Evolutionary conservation across 768 basidiomycete species (phyloP).

Genomic region (Hygrophorus pudorinus): DNA sequence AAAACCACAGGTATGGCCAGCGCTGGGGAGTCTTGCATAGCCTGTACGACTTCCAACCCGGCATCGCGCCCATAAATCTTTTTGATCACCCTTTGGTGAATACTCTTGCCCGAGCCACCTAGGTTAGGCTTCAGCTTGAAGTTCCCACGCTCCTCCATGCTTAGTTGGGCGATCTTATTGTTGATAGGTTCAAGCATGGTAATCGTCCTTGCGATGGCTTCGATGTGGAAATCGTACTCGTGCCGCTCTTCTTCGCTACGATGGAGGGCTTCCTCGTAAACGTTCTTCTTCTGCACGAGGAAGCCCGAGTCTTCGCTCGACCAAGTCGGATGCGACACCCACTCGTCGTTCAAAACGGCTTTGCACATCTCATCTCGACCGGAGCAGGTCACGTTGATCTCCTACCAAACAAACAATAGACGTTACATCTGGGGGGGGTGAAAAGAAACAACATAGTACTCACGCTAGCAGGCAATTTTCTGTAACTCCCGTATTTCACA

Average conservation of each 20-base stretch:
- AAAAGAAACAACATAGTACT: constrained; percentile 20
- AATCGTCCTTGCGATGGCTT: constrained; percentile 89
- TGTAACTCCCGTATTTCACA: constrained; percentile 80
- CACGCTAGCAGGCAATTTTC: constrained; percentile 71
- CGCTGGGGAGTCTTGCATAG: constrained; percentile 89
- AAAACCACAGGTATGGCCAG: constrained; percentile 87
- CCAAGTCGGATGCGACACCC: constrained; percentile 97
- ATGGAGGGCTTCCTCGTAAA: constrained; percentile 93
- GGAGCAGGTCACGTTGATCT: constrained; percentile 79
- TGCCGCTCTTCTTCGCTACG: constrained; percentile 96
- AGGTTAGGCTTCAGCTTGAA: constrained; percentile 89
- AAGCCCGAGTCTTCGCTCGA: constrained; percentile 91
- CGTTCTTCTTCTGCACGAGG: constrained; percentile 85
- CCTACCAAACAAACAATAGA: constrained; percentile 34
- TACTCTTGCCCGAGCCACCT: constrained; percentile 76
- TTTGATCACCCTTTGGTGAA: constrained; percentile 90
- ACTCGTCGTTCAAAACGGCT: constrained; percentile 93
- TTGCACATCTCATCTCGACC: constrained; percentile 97
- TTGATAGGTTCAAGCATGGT: constrained; percentile 84
- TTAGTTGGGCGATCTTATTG: constrained; percentile 74
- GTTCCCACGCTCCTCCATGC: constrained; percentile 61
- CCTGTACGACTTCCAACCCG: constrained; percentile 70
- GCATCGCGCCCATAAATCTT: constrained; percentile 92
- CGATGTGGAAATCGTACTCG: constrained; percentile 98
- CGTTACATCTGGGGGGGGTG: not conserved